Percentiles rank a stretch among this genome's conserved stretches.
Evolutionary conservation across 2,329 filamentous ascomycete species (phyloP).

Genomic region (Penicillium expansum): DNA sequence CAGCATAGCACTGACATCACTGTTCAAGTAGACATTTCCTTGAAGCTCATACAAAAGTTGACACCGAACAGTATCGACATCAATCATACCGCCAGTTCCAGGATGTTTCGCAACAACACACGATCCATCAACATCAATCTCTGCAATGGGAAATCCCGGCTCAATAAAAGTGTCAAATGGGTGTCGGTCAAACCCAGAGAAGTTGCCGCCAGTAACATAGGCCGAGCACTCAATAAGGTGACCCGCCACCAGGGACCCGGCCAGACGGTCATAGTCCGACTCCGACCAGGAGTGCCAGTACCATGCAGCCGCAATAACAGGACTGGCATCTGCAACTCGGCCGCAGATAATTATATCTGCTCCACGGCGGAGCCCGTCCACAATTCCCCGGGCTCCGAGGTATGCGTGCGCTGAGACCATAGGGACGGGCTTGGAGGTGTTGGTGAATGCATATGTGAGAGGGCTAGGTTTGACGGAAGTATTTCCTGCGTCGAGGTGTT

Average conservation of each 20-base stretch:
- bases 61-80: constrained; percentile 42
- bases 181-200: constrained; percentile 48
- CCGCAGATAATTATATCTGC: constrained; percentile 47
- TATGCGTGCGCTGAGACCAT: constrained; percentile 50
- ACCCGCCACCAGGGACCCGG: constrained; percentile 51
- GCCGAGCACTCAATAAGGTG: constrained; percentile 56
- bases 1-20: constrained; percentile 46
- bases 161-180: constrained; percentile 43
- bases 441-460: constrained; percentile 40
- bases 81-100: constrained; percentile 44
- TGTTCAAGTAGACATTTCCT: constrained; percentile 49
- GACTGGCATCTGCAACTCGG: constrained; percentile 46
- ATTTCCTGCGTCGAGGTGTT: constrained; percentile 45
- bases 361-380: constrained; percentile 34
- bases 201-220: constrained; percentile 57
- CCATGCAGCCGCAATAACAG: constrained; percentile 56
- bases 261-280: constrained; percentile 50
- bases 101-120: constrained; percentile 52
- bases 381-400: constrained; percentile 45
- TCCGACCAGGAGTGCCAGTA: constrained; percentile 56
- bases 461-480: constrained; percentile 34
- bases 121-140: constrained; percentile 47
- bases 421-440: constrained; percentile 41
- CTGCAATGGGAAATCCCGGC: constrained; percentile 51
- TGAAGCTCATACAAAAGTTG: constrained; percentile 54